Evolutionary conservation across 2,329 filamentous ascomycete genomes (phyloP), one percentile per base, ranked within the genome.

Genomic region (Ophiostoma angusticollis): DNA sequence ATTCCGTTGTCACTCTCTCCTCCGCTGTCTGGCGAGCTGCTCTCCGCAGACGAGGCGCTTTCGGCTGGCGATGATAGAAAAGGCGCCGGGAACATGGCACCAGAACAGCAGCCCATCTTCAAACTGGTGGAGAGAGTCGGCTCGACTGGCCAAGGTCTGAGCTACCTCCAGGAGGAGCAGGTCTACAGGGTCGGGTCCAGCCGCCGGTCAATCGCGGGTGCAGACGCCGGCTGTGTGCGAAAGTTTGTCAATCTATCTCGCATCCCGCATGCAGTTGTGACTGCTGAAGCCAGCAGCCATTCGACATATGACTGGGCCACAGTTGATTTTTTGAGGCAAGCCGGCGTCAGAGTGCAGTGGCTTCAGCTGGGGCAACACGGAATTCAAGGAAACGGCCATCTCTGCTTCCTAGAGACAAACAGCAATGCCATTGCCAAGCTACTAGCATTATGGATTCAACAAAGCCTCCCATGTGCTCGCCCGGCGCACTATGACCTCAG

Each of bases 391-490:
- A 76, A 77, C 42, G 70, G 68, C 0, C 71, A 74, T 47, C 60
- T 75, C 42, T 59, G 67, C 54, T 70, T 70, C 32, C 48, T 74
- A 24, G 70, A 74, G 54, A 60, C 55, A 47, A 73, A 74, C 47
- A 72, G 62, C 41, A 45, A 60, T 23, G 48, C 57, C 0, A 57
- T 72, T 38, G 64, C 62, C 17, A 21, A 9, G 5, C 17, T 39
- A 2, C 18, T 44, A 19, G 18, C 28, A 17, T 16, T n/a, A 13
- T 48, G 46, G 44, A 37, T 41, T 2, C 40, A 39, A 18, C 12
- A 22, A 24, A 18, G 31, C 5, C 16, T 37, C 17, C 29, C 29
- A 9, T 22, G 32, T 4, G 18, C 37, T 9, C 28, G n/a, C 7
- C 31, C n/a, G 21, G 27, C 30, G 19, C n/a, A n/a, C 17, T 13